These are phyloP conservation scores for Striga hermonthica DNA, from an alignment of 305 asterid species.

Conservation along the genomic window DNA sequence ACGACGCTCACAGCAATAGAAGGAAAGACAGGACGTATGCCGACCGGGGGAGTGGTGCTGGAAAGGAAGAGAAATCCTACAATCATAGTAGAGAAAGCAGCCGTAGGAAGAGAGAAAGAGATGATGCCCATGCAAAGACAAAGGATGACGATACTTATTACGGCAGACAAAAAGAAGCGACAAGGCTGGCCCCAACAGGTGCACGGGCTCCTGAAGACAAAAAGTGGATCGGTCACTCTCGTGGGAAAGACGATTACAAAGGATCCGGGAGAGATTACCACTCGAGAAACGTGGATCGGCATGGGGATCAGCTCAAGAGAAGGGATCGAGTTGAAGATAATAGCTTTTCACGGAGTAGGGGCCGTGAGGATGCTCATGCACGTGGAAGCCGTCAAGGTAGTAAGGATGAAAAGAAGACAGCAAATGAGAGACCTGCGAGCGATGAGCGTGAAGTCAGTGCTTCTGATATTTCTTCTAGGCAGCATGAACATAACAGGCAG, in stretches of 20 bases:
- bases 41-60: conserved; percentile 49
- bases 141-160: conserved; percentile 63
- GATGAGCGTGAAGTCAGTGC: conserved; percentile 60
- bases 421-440: conserved; percentile 61
- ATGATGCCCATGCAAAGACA: conserved; percentile 55
- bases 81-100: conserved; percentile 52
- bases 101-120: conserved; percentile 79
- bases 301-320: conserved; percentile 57
- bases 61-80: conserved; percentile 56
- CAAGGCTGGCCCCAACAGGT: conserved; percentile 48
- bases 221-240: conserved; percentile 55
- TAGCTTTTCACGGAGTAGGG: conserved; percentile 55
- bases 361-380: conserved; percentile 58
- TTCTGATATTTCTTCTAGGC: conserved; percentile 50
- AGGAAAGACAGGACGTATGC: conserved; percentile 62
- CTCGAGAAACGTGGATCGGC: conserved; percentile 57
- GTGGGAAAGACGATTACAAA: conserved; percentile 72
- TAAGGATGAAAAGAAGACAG: conserved; percentile 74
- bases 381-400: conserved; percentile 46
- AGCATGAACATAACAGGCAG: conserved; percentile 45
- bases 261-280: conserved; percentile 67
- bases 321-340: conserved; percentile 72
- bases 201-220: conserved; percentile 68
- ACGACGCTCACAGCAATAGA: conserved; percentile 65
- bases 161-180: conserved; percentile 62